phyloP scores from a whole-genome alignment of 176 grass and related monocot species.

The Aegilops umbellulata region DNA sequence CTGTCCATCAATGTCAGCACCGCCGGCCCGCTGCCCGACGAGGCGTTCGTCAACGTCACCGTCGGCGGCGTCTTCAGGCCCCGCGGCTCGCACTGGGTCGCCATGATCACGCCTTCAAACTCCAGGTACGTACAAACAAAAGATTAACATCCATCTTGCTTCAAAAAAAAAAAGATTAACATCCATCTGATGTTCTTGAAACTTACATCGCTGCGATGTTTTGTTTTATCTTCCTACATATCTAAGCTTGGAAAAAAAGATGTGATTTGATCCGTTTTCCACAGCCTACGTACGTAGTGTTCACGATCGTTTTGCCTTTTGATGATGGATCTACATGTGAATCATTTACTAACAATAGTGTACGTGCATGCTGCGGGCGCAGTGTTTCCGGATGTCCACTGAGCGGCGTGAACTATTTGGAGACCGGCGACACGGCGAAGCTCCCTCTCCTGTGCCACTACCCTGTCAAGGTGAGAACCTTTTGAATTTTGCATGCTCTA shows the following conservation, averaged over 20 bases:
- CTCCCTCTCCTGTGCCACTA: constrained; percentile 91
- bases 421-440: constrained; percentile 62
- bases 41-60: constrained; percentile 58
- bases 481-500: neutral
- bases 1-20: constrained; percentile 43
- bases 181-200: too few species aligned
- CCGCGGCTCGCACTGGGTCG: constrained; percentile 55
- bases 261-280: neutral
- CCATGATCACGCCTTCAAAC: constrained; percentile 87
- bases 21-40: constrained; percentile 44
- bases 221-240: neutral
- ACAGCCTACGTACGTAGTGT: neutral
- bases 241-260: neutral
- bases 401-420: constrained; percentile 38
- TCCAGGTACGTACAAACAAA: constrained; percentile 1
- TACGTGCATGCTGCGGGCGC: neutral
- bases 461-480: constrained; percentile 68
- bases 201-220: too few species aligned
- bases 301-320: constrained; percentile 14
- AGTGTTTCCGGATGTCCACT: constrained; percentile 61
- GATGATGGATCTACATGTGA: neutral
- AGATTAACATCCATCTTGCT: too few species aligned
- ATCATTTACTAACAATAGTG: neutral
- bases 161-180: too few species aligned
- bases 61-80: constrained; percentile 50